Evolutionary conservation across 2,329 filamentous ascomycete genomes (phyloP).

Genomic region (Ceratocystiopsis brevicomis): DNA sequence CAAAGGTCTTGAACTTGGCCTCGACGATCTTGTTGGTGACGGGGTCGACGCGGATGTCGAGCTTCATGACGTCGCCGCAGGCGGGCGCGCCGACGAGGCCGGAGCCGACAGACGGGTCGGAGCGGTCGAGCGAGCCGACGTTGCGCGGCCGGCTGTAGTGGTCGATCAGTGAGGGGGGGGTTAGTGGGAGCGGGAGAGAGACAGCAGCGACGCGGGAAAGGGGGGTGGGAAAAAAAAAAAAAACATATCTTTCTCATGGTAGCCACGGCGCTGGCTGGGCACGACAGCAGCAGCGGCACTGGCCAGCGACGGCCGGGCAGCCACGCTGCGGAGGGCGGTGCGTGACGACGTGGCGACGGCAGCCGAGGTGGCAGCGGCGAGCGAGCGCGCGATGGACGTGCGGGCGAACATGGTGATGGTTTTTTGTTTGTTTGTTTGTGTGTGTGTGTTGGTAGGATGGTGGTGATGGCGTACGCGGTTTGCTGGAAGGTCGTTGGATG

Average conservation of each 20-base stretch:
- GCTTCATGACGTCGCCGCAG: conserved; percentile 84
- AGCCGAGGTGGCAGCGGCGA: conserved; percentile 6
- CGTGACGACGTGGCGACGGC: conserved; percentile 4
- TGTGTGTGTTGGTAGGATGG: too few relatives aligned
- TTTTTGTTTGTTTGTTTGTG: too few relatives aligned
- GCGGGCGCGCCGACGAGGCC: conserved; percentile 83
- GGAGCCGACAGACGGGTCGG: conserved; percentile 67
- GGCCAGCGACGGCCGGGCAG: conserved; percentile 4
- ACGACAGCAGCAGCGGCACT: conserved; percentile 2
- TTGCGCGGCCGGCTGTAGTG: conserved; percentile 22
- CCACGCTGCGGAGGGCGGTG: conserved; percentile 4
- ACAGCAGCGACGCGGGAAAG: too few relatives aligned
- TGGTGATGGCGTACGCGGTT: background rate
- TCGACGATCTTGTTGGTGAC: conserved; percentile 76
- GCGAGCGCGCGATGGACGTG: conserved; percentile 5
- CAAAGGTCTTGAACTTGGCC: conserved; percentile 97
- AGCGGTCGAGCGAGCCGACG: conserved; percentile 45
- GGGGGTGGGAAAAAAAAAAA: too few relatives aligned
- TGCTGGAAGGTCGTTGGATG: too few relatives aligned
- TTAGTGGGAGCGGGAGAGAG: background rate
- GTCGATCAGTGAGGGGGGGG: conserved; percentile 10
- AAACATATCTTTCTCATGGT: conserved; percentile 13
- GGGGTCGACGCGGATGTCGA: conserved; percentile 83
- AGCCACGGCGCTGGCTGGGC: conserved; percentile 8
- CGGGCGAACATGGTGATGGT: conserved; percentile 7